Conservation (phyloP, 805 yeast genomes). For the Kodamaea lidongshanica region DNA sequence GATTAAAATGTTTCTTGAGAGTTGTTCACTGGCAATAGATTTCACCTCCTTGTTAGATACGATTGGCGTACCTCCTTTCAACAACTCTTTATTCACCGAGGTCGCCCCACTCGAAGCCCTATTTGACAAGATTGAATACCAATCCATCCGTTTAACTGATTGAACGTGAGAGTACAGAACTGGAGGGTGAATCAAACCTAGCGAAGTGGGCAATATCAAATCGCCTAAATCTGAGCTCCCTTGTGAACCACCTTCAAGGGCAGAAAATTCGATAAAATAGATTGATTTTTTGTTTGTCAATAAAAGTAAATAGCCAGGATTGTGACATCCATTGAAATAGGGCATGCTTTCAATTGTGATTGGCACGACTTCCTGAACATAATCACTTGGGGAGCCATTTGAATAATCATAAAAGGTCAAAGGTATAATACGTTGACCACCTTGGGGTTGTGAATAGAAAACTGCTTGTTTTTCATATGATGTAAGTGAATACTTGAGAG, state of each 20-base stretch:
- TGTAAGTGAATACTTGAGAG: slow-evolving; percentile 73
- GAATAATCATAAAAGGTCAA: slow-evolving; percentile 19
- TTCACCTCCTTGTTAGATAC: slow-evolving; percentile 17
- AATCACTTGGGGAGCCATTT: slow-evolving; percentile 17
- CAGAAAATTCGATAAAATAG: slow-evolving; percentile 53
- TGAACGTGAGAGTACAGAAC: slow-evolving; percentile 50
- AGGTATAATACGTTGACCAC: slow-evolving; percentile 25
- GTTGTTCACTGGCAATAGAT: slow-evolving; percentile 30
- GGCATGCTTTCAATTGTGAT: slow-evolving; percentile 47
- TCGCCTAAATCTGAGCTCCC: slow-evolving; percentile 19
- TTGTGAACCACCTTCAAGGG: slow-evolving; percentile 12
- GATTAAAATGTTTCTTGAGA: slow-evolving; percentile 48
- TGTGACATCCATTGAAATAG: slow-evolving; percentile 72
- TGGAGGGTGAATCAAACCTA: slow-evolving; percentile 74
- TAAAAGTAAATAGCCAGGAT: slow-evolving; percentile 61
- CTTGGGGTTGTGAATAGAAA: slow-evolving; percentile 60
- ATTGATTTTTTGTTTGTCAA: slow-evolving; percentile 59
- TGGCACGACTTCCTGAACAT: slow-evolving; percentile 24
- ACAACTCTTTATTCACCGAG: slow-evolving; percentile 39
- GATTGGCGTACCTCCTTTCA: slow-evolving; percentile 79
- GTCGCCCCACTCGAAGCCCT: slow-evolving; percentile 31
- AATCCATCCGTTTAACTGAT: slow-evolving; percentile 53
- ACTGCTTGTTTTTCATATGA: slow-evolving; percentile 78
- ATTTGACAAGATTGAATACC: slow-evolving; percentile 67
- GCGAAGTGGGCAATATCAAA: slow-evolving; percentile 68